Evolutionary conservation across 371 early-diverging fungal species (phyloP), one percentile per base, ranked within the genome.

Genomic region (Rhizopus sp.): DNA sequence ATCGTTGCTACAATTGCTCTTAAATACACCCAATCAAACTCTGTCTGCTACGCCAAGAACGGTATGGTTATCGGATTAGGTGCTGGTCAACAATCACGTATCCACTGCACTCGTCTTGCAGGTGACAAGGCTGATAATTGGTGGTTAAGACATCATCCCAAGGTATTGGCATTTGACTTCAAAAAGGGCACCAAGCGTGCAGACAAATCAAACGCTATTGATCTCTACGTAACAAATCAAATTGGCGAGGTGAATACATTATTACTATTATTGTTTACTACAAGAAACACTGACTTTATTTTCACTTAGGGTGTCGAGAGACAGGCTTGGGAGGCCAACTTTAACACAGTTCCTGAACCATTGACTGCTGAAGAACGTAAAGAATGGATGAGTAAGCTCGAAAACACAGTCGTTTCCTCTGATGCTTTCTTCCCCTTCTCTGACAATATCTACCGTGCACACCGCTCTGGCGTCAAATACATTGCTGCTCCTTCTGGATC

Each of bases 401-500:
- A 57, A 30, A 93, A 85, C 49, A 91, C 96, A 33, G 90, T 90
- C 9, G 80, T 96, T 7, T 87, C 93, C 3, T 94, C 94, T 29
- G 98, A 98, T 72, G 97, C 97, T 40, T 98, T 98, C 88, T 98
- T 98, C 93, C 98, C 98, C 67, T 98, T 98, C 88, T 80, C 90
- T 8, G 98, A 98, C 77, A 97, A 96, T 66, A 80, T 98, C 56
- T 90, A 92, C 70, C 86, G 98, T 50, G 97, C 89, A 40, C 75
- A 80, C 32, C 82, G 87, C 70, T 88, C 90, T 29, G 98, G 98
- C 63, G 98, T 93, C 59, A 76, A 80, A 57, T 92, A 85, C 69
- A 81, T 97, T 59, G 96, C 93, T 45, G 95, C 95, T 35, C 93
- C 98, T 17, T 85, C 87, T 62, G 98, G 98, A 44, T 88, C 88